Base-by-base conservation (phyloP, 2,329 filamentous ascomycete genomes). In the Fragosphaeria purpurea region DNA sequence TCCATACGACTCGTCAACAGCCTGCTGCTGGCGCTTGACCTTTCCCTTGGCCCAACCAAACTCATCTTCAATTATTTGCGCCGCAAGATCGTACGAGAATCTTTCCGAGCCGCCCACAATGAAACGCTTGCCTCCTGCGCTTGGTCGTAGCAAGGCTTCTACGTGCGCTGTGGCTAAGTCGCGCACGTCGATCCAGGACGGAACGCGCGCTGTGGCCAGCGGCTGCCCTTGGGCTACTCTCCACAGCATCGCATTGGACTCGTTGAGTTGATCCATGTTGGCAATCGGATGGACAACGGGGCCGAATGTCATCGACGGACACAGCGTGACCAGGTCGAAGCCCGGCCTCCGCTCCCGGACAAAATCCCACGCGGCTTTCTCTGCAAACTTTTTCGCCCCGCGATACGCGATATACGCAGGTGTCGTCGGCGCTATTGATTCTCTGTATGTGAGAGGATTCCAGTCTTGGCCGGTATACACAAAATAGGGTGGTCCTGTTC, bases 281-380 rank as follows among this genome's bases (percentile, higher is more conserved):
- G 44, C 7, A 13, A 43, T 10, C 12, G 46, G 40, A 6, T 41
- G 49, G 11, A 1, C 54, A 13, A 53, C 54, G 12, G 53, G 51
- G 31, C 53, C 48, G 22, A 55, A 53, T 9, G 46, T 46, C 53
- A 53, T 49, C 22, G 53, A 46, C 30, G 51, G 53, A 38, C 51
- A 53, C 4, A 55, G 46, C 4, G 48, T 44, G 4, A 70, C 74
- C 5, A 79, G 60, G 56, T 75, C 71, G 53, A 77, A 79, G 39
- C 56, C 59, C 41, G 73, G 71, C 48, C 67, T 66, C 3, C 50
- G 42, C 9, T 60, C 53, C 11, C 58, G 59, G 35, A 77, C 66
- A 37, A 76, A 77, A 41, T 75, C 70, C 76, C 76, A 79, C 0
- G 72, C 73, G 0, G 74, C 70, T 50, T 65, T 65, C 66, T 79